Conservation (phyloP, 2,329 filamentous ascomycete species). For the Emergomyces orientalis region DNA sequence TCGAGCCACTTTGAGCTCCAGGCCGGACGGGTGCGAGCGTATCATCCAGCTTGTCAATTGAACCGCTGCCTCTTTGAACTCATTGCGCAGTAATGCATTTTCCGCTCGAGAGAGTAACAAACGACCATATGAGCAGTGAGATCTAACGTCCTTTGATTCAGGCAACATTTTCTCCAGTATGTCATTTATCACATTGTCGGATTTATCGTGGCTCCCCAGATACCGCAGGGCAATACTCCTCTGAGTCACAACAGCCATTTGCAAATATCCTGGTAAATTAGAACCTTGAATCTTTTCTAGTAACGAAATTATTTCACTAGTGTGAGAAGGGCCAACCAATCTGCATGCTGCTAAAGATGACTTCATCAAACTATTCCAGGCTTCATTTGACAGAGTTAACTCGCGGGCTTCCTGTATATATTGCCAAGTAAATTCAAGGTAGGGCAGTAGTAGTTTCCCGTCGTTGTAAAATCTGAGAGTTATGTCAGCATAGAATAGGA, state of each 20-base stretch:
- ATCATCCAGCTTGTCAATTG: not conserved
- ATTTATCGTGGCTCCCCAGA: not conserved
- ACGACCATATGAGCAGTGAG: not conserved
- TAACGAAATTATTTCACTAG: not conserved
- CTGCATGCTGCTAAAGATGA: conserved; percentile 1
- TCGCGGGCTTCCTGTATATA: not conserved
- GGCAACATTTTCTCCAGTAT: not conserved
- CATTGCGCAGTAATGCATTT: not conserved
- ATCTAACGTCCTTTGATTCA: not conserved
- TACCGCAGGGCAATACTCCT: not conserved
- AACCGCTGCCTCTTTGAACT: not conserved
- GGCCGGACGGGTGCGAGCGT: not conserved
- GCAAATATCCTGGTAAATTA: not conserved
- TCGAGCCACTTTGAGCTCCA: not conserved
- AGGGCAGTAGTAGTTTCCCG: not conserved
- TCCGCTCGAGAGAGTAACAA: not conserved
- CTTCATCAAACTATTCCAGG: not conserved
- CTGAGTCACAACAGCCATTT: not conserved
- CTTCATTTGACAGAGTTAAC: not conserved
- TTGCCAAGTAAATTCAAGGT: not conserved
- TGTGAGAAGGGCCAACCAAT: not conserved
- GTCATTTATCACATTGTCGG: not conserved
- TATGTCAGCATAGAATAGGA: not conserved
- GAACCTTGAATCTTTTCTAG: not conserved
- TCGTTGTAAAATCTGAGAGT: not conserved